phyloP scores from a whole-genome alignment of 2,329 filamentous ascomycete genomes.

The Chrysoporthe puriensis region DNA sequence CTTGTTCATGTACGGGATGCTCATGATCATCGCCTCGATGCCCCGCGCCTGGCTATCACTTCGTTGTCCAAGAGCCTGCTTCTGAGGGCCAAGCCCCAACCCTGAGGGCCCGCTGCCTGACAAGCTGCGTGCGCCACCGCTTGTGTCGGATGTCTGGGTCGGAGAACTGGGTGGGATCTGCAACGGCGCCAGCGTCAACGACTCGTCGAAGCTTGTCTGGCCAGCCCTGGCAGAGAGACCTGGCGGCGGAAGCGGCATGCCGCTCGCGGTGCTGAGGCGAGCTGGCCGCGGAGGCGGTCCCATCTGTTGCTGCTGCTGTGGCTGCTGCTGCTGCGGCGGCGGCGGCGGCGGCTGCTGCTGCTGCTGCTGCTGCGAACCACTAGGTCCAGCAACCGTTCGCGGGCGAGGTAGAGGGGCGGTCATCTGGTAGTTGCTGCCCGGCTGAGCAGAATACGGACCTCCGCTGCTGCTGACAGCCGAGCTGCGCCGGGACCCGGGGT shows the following conservation, averaged over 20 bases:
- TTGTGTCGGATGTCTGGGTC: constrained; percentile 31
- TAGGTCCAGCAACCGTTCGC: constrained; percentile 18
- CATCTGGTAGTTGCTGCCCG: constrained; percentile 32
- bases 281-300: constrained; percentile 57
- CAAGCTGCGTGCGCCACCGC: constrained; percentile 32
- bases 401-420: constrained; percentile 20
- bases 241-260: constrained; percentile 39
- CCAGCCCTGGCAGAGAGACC: constrained; percentile 35
- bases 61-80: constrained; percentile 9
- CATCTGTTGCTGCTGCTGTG: constrained; percentile 42
- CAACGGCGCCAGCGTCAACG: constrained; percentile 57
- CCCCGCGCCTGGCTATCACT: constrained; percentile 45
- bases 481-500: constrained; percentile 19
- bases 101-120: constrained; percentile 20
- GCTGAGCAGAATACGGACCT: constrained; percentile 3
- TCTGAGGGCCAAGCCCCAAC: constrained; percentile 22
- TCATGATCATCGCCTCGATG: constrained; percentile 74
- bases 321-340: neutral
- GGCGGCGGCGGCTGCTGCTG: neutral
- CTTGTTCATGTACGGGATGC: constrained; percentile 74
- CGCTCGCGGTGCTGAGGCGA: constrained; percentile 39
- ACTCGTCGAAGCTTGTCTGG: constrained; percentile 54
- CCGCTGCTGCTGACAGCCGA: constrained; percentile 25
- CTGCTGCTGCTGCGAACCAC: constrained; percentile 4
- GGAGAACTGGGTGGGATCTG: constrained; percentile 45